Percentiles rank a stretch among this genome's conserved stretches.
Evolutionary conservation across 2,329 filamentous ascomycete species (phyloP).

Genomic region (Zymoseptoria pseudotritici): DNA sequence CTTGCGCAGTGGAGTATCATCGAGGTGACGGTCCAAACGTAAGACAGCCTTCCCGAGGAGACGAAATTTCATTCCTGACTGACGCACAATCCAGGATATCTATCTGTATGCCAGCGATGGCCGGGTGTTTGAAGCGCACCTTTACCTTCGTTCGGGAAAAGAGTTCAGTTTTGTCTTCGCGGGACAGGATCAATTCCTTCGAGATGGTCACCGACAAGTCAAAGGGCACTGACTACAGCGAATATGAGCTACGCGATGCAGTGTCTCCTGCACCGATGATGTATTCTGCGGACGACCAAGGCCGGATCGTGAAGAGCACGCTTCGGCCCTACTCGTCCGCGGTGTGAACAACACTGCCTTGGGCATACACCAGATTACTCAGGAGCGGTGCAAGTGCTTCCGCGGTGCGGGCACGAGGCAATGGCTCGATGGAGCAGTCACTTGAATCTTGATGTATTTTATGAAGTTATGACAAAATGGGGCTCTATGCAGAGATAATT

Average conservation of each 20-base stretch:
- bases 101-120: conserved; percentile 18
- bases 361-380: neutral
- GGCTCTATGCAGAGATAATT: too few relatives aligned
- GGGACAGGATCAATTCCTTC: neutral
- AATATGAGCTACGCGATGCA: neutral
- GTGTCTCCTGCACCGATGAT: neutral
- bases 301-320: neutral
- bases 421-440: too few relatives aligned
- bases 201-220: neutral
- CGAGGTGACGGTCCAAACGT: too few relatives aligned
- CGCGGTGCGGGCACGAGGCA: neutral
- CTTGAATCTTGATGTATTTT: too few relatives aligned
- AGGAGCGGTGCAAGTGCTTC: neutral
- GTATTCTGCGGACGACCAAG: neutral
- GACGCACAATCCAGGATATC: conserved; percentile 7
- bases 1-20: neutral
- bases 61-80: too few relatives aligned
- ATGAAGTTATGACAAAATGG: too few relatives aligned
- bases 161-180: neutral
- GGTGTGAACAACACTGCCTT: neutral
- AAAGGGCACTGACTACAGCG: neutral
- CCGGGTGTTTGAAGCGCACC: conserved; percentile 13
- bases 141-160: conserved; percentile 1
- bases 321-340: neutral
- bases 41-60: too few relatives aligned